Base-by-base conservation (phyloP, 208 protist genomes). In the Histomonas meleagridis region DNA sequence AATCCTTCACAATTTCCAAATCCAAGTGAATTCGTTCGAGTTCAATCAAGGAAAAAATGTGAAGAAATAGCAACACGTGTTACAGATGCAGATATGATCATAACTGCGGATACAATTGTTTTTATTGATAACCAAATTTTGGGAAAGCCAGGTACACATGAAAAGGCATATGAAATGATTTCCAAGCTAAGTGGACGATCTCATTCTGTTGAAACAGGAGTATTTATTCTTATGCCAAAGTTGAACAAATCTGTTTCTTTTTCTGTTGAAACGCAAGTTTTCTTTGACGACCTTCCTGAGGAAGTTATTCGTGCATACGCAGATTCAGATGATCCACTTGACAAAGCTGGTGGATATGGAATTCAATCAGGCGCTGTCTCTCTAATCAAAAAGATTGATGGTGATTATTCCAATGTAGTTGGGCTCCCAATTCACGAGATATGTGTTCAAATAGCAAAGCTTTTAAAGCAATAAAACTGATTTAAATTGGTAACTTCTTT, bases 381-480 rank as follows among this genome's bases (percentile, higher is more conserved):
- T 26, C 46, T 86, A 0, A 55, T 86, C 26, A 86, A 86, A 46
- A 86, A 86, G 76, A 86, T 86, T n/a, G 76, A 86, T 86, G 76
- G 76, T 16, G 76, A 86, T n/a, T 86, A 43, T 35, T 32, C 46
- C 18, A 86, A 86, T 86, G 76, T 86, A 55, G 76, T 86, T 38
- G 76, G 76, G 1, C 76, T 86, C 26, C 76, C 76, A 38, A 26
- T 86, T 32, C 9, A 86, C 26, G 40, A 86, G 16, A 5, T 86
- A 9, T 43, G 40, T 16, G 32, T 26, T 2, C 10, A 55, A 55
- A 86, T 86, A 18, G 60, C 60, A 10, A 3, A 28, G 7, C n/a
- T 65, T 5, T 5, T 65, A 7, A 65, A 65, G 7, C 21, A 65
- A n/a, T 65, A 26, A 65, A 21, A 21, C 53, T 18, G 12, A 7